phyloP scores from a whole-genome alignment of 495 filamentous ascomycete species.

The Hypoxylon lienhwacheense region DNA sequence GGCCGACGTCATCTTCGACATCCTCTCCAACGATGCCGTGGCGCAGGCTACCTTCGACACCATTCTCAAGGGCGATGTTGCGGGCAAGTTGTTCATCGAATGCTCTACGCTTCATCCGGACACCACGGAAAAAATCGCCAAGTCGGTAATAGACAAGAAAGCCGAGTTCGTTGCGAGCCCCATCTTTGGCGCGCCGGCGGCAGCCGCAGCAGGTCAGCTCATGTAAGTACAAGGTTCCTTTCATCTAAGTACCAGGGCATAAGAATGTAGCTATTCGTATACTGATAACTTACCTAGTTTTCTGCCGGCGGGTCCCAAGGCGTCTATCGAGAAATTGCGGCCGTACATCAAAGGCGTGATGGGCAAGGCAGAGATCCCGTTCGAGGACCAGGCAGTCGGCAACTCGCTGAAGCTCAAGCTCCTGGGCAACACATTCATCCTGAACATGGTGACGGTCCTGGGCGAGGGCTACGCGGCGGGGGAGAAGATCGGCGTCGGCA shows the following conservation, averaged over 20 bases:
- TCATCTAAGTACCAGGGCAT: background rate
- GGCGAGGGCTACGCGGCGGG: conserved; percentile 75
- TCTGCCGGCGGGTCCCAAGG: conserved; percentile 70
- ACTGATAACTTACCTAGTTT: conserved; percentile 46
- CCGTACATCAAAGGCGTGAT: conserved; percentile 82
- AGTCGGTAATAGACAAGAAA: conserved; percentile 57
- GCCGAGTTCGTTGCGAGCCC: conserved; percentile 79
- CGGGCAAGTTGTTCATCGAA: conserved; percentile 76
- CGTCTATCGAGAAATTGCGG: conserved; percentile 62
- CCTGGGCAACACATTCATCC: conserved; percentile 83
- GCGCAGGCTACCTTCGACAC: conserved; percentile 60
- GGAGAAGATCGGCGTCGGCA: conserved; percentile 78
- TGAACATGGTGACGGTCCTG: conserved; percentile 79
- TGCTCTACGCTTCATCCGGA: conserved; percentile 89
- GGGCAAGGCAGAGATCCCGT: conserved; percentile 69
- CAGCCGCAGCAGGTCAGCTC: conserved; percentile 74
- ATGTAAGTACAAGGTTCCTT: conserved; percentile 28
- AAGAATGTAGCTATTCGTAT: conserved; percentile 5
- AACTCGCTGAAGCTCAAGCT: conserved; percentile 72
- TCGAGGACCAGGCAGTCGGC: conserved; percentile 60
- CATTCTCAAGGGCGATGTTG: conserved; percentile 57
- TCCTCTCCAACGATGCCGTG: conserved; percentile 77
- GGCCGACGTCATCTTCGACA: conserved; percentile 81
- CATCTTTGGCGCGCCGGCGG: conserved; percentile 79
- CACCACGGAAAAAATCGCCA: conserved; percentile 66